Base-by-base conservation (phyloP, 768 basidiomycete genomes). In the Agaricus bisporus region DNA sequence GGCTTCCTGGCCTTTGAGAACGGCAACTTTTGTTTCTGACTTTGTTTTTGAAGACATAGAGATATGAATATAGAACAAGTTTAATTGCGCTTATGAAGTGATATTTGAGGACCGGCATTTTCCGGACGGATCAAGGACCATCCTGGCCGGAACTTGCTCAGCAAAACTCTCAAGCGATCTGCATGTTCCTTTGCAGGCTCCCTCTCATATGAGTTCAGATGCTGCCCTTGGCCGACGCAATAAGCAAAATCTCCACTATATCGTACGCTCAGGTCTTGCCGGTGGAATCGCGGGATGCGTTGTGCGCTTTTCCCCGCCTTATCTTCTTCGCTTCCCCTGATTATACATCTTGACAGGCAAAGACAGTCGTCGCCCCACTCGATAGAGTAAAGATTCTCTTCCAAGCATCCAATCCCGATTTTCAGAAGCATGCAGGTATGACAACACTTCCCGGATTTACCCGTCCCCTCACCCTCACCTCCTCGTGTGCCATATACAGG, bases 381-480 rank as follows among this genome's bases (percentile, higher is more conserved):
- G 97, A 99, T 68, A 79, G 97, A 65, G 95, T 99, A 61, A 99
- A 99, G 73, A 99, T 99, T 62, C 84, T 99, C 46, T 97, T 98
- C 65, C 95, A 99, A 68, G 92, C 97, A 0, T 91, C 91, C 6
- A 97, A 95, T 68, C 89, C 90, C 7, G 95, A 98, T 55, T 99
- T 89, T 65, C 80, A 82, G 65, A 91, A 93, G 68, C 98, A 95
- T 71, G 82, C 94, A 54, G 95, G 95, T 91, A 55, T 54, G 81
- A 63, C 12, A 36, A 17, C 26, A 14, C 26, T 26, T n/a, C 37
- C 18, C 39, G 43, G 44, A 43, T 37, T 35, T 55, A 28, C 32
- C 32, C 22, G 44, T 6, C 20, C 20, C 41, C 41, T 17, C 2
- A 11, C 38, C 32, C 56, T n/a, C 56, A 45, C 6, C 39, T 18